These are phyloP conservation scores for Colletotrichum cuscutae DNA, from an alignment of 2,329 filamentous ascomycete genomes.

Conservation along the genomic window DNA sequence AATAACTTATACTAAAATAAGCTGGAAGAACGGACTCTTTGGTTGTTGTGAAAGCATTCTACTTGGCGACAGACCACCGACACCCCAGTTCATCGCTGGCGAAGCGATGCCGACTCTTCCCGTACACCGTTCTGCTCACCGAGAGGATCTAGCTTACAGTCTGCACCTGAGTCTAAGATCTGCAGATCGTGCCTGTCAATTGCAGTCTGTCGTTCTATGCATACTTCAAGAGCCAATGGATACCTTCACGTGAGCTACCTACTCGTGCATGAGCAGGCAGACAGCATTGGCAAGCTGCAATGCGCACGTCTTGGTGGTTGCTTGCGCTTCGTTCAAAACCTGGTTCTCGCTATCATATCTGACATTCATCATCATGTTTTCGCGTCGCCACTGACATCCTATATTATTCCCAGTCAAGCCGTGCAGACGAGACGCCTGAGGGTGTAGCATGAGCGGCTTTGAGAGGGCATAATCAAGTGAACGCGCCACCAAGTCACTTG, in stretches of 20 bases:
- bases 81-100: not conserved
- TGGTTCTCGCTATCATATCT: slow-evolving; percentile 13
- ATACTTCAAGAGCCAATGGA: slow-evolving; percentile 20
- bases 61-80: not conserved
- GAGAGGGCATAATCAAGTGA: not conserved
- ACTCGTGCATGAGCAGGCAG: slow-evolving; percentile 1
- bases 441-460: slow-evolving; percentile 13
- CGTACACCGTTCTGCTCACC: slow-evolving; percentile 13
- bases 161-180: not conserved
- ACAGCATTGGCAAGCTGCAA: slow-evolving; percentile 5
- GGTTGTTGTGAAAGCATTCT: not conserved
- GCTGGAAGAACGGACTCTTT: not conserved
- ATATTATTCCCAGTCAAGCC: not conserved
- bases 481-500: not conserved
- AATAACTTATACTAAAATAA: not conserved
- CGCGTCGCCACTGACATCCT: not conserved
- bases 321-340: not conserved
- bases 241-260: not conserved
- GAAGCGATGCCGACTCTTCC: not conserved
- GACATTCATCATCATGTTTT: not conserved
- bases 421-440: not conserved
- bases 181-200: slow-evolving; percentile 6
- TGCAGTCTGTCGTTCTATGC: slow-evolving; percentile 17
- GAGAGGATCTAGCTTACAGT: slow-evolving; percentile 6
- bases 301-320: not conserved